phyloP scores from a whole-genome alignment of 331 rosid species.

The Prunus yedoensis region DNA sequence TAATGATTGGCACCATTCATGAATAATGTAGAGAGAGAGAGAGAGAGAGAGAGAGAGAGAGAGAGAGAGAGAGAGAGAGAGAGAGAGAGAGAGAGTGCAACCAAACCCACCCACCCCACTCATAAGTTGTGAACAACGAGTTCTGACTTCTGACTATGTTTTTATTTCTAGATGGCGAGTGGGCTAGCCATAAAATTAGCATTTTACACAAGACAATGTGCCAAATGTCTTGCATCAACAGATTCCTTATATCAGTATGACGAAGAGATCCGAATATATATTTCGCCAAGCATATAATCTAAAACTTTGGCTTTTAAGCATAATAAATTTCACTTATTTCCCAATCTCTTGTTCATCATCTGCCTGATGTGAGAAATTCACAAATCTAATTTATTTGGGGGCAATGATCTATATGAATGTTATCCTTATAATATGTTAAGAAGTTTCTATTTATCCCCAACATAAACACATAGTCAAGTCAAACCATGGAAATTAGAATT shows the following conservation, averaged over 20 bases:
- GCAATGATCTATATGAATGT: no score
- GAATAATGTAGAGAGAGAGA: background rate
- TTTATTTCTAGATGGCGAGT: no score
- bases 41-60: no score
- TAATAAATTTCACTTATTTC: background rate
- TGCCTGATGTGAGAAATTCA: background rate
- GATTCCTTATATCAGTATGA: conserved; percentile 11
- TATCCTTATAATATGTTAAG: background rate
- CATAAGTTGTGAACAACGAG: background rate
- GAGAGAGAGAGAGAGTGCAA: no score
- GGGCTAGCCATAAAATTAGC: no score
- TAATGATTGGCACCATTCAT: background rate
- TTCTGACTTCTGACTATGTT: no score
- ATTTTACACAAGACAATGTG: background rate
- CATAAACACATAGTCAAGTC: no score
- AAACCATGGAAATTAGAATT: no score
- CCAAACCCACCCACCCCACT: conserved; percentile 7
- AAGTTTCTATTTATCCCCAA: background rate
- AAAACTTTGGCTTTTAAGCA: background rate
- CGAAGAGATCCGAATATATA: background rate
- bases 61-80: no score
- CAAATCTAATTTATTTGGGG: background rate
- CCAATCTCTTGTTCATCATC: background rate
- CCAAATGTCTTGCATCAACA: conserved; percentile 7
- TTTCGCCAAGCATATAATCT: background rate